Evolutionary conservation across 331 rosid genomes (phyloP).

Genomic region (Rhamnella rubrinervis): DNA sequence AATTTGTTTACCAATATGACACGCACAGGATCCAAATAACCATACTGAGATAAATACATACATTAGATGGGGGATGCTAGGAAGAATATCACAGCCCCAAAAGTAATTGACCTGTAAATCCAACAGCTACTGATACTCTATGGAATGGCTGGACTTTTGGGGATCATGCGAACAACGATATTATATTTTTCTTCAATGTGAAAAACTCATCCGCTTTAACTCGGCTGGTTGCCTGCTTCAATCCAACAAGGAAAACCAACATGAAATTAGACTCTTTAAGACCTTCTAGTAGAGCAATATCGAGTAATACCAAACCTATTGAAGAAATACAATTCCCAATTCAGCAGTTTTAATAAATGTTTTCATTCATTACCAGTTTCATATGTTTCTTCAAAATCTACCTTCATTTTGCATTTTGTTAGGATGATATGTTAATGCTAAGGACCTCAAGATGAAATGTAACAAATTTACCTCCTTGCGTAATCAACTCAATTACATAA

Average conservation of each 20-base stretch:
- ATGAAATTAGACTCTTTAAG: background rate
- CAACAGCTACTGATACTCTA: background rate
- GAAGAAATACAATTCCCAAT: no score
- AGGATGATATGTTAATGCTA: no score
- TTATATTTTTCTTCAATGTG: constrained; percentile 73
- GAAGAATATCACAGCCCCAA: background rate
- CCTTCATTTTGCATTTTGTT: no score
- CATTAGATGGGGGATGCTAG: background rate
- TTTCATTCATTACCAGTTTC: no score
- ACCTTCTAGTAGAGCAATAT: no score
- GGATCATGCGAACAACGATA: constrained; percentile 59
- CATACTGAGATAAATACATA: background rate
- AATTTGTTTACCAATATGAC: background rate
- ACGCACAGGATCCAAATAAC: background rate
- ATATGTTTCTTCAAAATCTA: no score
- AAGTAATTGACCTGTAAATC: background rate
- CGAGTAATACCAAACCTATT: no score
- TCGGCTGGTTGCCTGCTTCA: constrained; percentile 72
- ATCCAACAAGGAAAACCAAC: constrained; percentile 1
- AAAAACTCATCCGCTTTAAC: constrained; percentile 75
- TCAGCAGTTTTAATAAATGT: no score
- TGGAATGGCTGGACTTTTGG: background rate
- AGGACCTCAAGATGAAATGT: no score
- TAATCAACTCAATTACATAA: no score
- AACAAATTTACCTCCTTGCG: no score